Evolutionary conservation across 345 rosid species (phyloP), one percentile per base, ranked within the genome.

Genomic region (Salix koriyanagi): DNA sequence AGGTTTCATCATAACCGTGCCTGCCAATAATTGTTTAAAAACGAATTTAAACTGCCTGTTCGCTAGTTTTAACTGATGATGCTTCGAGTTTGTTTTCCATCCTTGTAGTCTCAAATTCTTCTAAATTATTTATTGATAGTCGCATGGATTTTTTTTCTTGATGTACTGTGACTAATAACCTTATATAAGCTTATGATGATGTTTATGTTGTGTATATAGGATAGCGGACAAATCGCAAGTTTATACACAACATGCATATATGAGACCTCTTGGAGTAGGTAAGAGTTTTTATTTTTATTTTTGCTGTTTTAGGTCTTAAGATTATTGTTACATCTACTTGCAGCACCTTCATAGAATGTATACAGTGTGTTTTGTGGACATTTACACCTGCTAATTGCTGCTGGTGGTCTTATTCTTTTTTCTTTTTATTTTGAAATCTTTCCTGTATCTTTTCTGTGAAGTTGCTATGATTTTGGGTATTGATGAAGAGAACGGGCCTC

Each of bases 221-320:
- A 90, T 96, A 85, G 97, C 99, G 0, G 98, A 96, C 82, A 94
- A 96, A 76, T 94, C 99, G 37, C 99, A 96, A 79, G 91, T 96
- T 71, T 96, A 96, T 77, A 96, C 99, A 69, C 99, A 96, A 74
- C 98, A 96, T 88, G 99, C 98, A 71, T 96, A 96, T 82, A 96
- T 94, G 99, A 91, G 99, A 86, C 99, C 99, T 18, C 99, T 96
- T 82, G 99, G 99, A 79, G 97, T 96, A 75, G 97, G 99, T 88
- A 81, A 67, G 90, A 26, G 84, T 75, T 58, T 26, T 58, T 58
- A 26, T 23, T 58, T n/a, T 58, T 58, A 11, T 58, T 23, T 54
- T n/a, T 56, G 3, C 13, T n/a, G 13, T 3, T 56, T 11, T 58
- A 58, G 28, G 4, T 58, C 4, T 58, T 23, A 10, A 4, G 64